These are phyloP conservation scores for Sphaerulina vaccinii DNA, from an alignment of 2,329 filamentous ascomycete genomes.

Conservation along the genomic window DNA sequence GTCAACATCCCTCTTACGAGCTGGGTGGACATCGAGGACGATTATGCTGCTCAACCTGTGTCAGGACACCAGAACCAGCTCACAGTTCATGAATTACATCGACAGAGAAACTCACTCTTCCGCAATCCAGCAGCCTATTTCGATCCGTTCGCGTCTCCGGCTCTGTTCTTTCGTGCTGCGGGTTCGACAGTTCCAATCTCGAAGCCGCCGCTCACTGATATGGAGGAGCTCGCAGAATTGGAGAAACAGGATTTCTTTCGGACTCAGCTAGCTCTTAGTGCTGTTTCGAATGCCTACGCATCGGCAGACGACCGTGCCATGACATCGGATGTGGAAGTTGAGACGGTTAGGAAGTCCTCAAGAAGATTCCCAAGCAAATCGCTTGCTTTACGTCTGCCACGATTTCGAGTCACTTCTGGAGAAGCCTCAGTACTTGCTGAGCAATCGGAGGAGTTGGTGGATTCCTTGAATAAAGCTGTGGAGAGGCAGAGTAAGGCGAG, in stretches of 20 bases:
- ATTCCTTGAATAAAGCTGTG: conserved; percentile 42
- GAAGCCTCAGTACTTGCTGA: conserved; percentile 40
- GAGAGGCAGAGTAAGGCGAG: conserved; percentile 31
- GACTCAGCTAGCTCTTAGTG: conserved; percentile 17
- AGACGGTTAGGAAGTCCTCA: conserved; percentile 31
- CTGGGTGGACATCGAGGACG: conserved; percentile 40
- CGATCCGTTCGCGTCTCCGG: conserved; percentile 52
- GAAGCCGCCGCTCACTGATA: conserved; percentile 33
- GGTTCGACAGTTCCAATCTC: conserved; percentile 29
- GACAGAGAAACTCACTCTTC: conserved; percentile 43
- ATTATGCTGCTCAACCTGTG: neutral
- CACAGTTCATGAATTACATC: conserved; percentile 27
- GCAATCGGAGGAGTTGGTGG: conserved; percentile 44
- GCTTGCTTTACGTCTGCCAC: conserved; percentile 42
- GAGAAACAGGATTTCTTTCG: conserved; percentile 34
- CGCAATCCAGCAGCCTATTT: conserved; percentile 45
- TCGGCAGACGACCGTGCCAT: neutral
- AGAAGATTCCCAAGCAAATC: conserved; percentile 46
- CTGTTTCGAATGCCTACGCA: neutral
- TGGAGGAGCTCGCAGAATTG: conserved; percentile 31
- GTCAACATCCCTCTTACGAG: conserved; percentile 50
- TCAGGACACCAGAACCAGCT: conserved; percentile 12
- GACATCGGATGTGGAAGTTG: neutral
- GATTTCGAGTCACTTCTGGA: conserved; percentile 43
- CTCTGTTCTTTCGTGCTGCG: conserved; percentile 52